Percentiles rank a stretch among this genome's conserved stretches.
Evolutionary conservation across 768 basidiomycete genomes (phyloP).

Genomic region (Boletus reticuloceps): DNA sequence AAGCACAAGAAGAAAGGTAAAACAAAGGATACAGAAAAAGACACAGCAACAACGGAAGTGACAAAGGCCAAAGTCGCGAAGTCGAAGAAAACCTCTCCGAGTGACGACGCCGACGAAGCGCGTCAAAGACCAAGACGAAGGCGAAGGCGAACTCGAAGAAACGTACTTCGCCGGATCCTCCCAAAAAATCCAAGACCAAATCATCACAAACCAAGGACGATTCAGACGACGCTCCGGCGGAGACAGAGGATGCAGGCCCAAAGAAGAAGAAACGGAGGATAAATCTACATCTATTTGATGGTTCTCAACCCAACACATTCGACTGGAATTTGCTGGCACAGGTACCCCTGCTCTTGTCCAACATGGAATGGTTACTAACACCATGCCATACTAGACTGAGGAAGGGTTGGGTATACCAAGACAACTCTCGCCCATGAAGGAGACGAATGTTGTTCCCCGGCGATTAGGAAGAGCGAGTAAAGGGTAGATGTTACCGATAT

Average conservation of each 20-base stretch:
- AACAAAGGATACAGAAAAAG: conserved; percentile 16
- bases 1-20: conserved; percentile 29
- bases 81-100: conserved; percentile 23
- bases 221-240: conserved; percentile 16
- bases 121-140: conserved; percentile 18
- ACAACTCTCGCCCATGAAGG: conserved; percentile 63
- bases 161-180: conserved; percentile 16
- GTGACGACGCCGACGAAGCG: conserved; percentile 14
- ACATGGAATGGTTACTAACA: background rate
- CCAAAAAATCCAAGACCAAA: conserved; percentile 22
- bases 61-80: conserved; percentile 27
- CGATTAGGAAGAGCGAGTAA: conserved; percentile 34
- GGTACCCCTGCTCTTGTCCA: conserved; percentile 26
- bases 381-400: conserved; percentile 24
- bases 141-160: conserved; percentile 17
- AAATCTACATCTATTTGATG: conserved; percentile 46
- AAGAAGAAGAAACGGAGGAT: conserved; percentile 75
- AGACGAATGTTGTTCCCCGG: conserved; percentile 47
- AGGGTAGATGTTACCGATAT: conserved; percentile 11
- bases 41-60: conserved; percentile 24
- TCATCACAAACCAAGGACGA: conserved; percentile 11
- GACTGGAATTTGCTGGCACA: conserved; percentile 44
- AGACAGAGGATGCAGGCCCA: conserved; percentile 30
- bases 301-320: conserved; percentile 39
- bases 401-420: conserved; percentile 62